A percentile compares a stretch with the other conserved stretches of the same genome.
These are phyloP conservation scores for Saitozyma podzolica DNA, from an alignment of 768 basidiomycete genomes.

Conservation along the genomic window DNA sequence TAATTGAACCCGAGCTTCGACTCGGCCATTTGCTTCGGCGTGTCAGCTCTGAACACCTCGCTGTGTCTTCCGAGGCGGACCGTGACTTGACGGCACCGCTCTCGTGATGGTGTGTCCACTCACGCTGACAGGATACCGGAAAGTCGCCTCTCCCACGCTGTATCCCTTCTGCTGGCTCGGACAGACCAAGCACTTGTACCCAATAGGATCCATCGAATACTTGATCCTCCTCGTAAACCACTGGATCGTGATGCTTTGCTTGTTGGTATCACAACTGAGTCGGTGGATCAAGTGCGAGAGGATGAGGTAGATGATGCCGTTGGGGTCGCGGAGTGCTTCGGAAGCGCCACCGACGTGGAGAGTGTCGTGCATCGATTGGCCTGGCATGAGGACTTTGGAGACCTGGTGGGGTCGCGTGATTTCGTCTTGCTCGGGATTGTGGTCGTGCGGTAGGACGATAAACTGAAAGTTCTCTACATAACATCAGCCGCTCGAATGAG, in stretches of 20 bases:
- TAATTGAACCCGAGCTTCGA: conserved; percentile 50
- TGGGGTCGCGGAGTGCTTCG: conserved; percentile 51
- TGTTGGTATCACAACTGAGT: conserved; percentile 72
- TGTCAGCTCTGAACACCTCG: not conserved
- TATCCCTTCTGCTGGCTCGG: conserved; percentile 85
- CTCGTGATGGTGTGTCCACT: not conserved
- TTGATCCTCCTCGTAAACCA: conserved; percentile 70
- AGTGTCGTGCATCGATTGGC: conserved; percentile 60
- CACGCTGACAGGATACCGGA: conserved; percentile 65
- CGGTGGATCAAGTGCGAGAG: conserved; percentile 95
- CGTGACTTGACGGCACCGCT: too few relatives aligned
- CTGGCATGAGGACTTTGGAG: conserved; percentile 28
- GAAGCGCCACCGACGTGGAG: conserved; percentile 54
- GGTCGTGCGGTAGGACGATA: conserved; percentile 59
- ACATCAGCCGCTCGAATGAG: too few relatives aligned
- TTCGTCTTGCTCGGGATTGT: conserved; percentile 58
- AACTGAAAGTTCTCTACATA: conserved; percentile 92
- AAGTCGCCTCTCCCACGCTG: conserved; percentile 71
- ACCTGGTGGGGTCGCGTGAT: conserved; percentile 46
- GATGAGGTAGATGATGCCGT: conserved; percentile 80
- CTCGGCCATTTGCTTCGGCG: conserved; percentile 42
- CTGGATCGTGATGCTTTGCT: conserved; percentile 84
- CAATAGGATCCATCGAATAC: conserved; percentile 60
- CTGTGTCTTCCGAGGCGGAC: too few relatives aligned
- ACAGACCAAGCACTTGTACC: conserved; percentile 91